phyloP scores from a whole-genome alignment of 2,329 filamentous ascomycete genomes.

The Alternaria dauci region DNA sequence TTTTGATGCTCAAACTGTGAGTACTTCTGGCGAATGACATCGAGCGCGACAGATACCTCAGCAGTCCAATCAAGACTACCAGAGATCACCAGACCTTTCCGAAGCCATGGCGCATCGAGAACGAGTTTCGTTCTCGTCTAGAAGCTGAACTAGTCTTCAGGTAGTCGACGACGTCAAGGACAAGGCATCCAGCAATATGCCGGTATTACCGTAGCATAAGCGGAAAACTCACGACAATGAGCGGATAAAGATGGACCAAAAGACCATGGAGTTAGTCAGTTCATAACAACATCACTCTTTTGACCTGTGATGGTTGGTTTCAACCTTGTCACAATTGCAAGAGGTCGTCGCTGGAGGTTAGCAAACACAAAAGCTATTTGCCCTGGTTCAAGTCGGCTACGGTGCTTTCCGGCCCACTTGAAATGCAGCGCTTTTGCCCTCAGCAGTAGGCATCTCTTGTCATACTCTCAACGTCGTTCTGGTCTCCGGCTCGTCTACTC shows the following conservation, averaged over 20 bases:
- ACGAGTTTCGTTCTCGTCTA: background rate
- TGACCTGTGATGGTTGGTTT: background rate
- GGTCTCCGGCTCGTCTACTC: background rate
- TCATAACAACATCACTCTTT: background rate
- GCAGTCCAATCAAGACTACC: too few relatives aligned
- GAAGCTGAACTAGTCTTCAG: background rate
- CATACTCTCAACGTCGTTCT: background rate
- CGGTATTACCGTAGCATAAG: background rate
- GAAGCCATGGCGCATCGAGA: background rate
- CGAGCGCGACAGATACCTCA: too few relatives aligned
- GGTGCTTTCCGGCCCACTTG: background rate
- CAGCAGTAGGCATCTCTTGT: background rate
- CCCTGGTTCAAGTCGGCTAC: background rate
- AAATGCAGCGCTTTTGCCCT: background rate
- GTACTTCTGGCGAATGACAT: too few relatives aligned
- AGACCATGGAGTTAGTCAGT: background rate
- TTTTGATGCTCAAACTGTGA: too few relatives aligned
- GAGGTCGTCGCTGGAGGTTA: too few relatives aligned
- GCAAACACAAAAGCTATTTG: background rate
- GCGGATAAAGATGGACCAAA: background rate
- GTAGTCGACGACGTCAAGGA: background rate
- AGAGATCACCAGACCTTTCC: background rate
- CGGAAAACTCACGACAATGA: background rate
- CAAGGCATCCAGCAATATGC: background rate
- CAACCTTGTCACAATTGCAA: background rate